Percentiles rank a stretch among this genome's conserved stretches.
These are phyloP conservation scores for Tardiomyces depauwii DNA, from an alignment of 1,139 yeast genomes.

Conservation along the genomic window DNA sequence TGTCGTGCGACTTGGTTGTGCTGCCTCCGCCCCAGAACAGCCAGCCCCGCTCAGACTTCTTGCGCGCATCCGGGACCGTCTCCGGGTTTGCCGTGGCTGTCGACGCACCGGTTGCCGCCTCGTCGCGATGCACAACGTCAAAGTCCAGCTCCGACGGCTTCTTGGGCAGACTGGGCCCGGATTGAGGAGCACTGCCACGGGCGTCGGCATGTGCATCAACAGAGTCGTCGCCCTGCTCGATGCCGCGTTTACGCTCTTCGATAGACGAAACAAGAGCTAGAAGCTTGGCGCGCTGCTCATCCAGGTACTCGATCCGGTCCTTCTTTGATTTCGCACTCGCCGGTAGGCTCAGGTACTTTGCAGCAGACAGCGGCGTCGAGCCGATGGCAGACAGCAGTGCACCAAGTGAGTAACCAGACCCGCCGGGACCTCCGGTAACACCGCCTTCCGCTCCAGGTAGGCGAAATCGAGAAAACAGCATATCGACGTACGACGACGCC, in stretches of 20 bases:
- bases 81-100: neutral
- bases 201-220: too few species aligned
- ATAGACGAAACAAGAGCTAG: neutral
- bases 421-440: neutral
- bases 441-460: slow-evolving; percentile 8
- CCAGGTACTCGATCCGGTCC: neutral
- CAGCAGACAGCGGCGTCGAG: neutral
- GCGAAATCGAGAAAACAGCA: slow-evolving; percentile 20
- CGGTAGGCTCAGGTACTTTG: neutral
- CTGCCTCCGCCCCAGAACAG: neutral
- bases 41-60: neutral
- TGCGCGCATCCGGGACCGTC: neutral
- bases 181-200: too few species aligned
- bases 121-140: slow-evolving; percentile 17
- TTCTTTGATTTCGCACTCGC: neutral
- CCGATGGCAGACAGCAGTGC: neutral
- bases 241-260: neutral
- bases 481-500: slow-evolving; percentile 8
- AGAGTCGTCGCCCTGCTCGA: neutral
- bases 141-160: slow-evolving; percentile 11
- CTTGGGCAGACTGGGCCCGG: neutral
- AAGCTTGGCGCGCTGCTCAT: slow-evolving; percentile 3
- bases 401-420: neutral
- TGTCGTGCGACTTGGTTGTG: too few species aligned
- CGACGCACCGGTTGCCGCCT: slow-evolving; percentile 5